Base-by-base conservation (phyloP, 441 rosid genomes). In the Brassica balearica region DNA sequence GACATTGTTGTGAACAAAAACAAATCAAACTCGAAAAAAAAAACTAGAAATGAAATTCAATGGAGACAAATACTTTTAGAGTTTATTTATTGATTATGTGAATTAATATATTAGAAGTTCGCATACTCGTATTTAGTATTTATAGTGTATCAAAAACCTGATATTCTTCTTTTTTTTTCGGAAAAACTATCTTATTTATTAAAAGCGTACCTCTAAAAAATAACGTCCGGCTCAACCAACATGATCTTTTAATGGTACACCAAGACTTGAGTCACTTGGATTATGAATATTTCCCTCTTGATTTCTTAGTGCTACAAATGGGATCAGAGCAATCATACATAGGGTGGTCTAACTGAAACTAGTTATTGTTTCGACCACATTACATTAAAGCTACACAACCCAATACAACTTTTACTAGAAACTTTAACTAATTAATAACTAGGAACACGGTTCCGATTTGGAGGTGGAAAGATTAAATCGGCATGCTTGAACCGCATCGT, bases 401-500 rank as follows among this genome's bases (percentile, higher is more conserved):
- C 46, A 36, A 23, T 15, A 51, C n/a, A 20, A 25, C 62, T 17
- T 65, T 29, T 67, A 43, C 32, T 56, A 3, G 46, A 41, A 41
- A 41, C 46, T 41, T 41, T 11, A 11, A 41, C 11, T 9, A 41
- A 41, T 41, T 68, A 22, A 46, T 59, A 71, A 27, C 46, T 67
- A 69, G 20, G 62, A n/a, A 29, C 48, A 80, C 7, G 19, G 75
- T 32, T 73, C 75, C 23, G 68, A 38, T 76, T 79, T 82, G 3
- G 59, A 20, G 0, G 20, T 66, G 9, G 74, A 11, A 6, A 88
- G 84, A 15, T 82, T 81, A 76, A 85, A 91, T 1, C 77, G 67
- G 76, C 86, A 82, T 2, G 88, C 77, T 61, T 80, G 88, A 9
- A 91, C 70, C 32, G 97, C 98, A 41, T 91, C 97, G 8, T 90